Evolutionary conservation across 2,329 filamentous ascomycete species (phyloP).

Genomic region (Neobulgaria alba): DNA sequence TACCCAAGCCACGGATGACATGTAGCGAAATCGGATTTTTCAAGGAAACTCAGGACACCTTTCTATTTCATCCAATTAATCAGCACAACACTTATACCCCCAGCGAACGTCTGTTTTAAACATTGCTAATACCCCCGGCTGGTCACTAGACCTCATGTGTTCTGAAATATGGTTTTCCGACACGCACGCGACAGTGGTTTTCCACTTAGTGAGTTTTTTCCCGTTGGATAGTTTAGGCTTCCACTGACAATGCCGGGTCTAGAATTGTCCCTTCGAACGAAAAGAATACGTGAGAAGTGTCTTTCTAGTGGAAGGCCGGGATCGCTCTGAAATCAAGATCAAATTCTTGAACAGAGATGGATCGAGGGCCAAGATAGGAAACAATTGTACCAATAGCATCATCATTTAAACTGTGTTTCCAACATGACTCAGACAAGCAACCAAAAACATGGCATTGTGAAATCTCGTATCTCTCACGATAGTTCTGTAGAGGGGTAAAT

Average conservation of each 20-base stretch:
- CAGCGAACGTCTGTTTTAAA: not conserved
- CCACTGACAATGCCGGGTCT: not conserved
- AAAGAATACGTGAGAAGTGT: not conserved
- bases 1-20: not conserved
- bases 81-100: not conserved
- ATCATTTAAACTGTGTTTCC: not conserved
- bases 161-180: not conserved
- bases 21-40: not conserved
- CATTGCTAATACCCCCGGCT: not conserved
- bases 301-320: not conserved
- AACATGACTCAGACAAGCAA: too few species aligned
- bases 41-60: not conserved
- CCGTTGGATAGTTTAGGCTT: not conserved
- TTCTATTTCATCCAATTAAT: not conserved
- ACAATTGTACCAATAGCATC: not conserved
- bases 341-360: not conserved
- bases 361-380: too few species aligned
- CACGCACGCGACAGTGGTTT: too few species aligned
- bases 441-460: too few species aligned
- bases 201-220: not conserved
- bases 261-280: too few species aligned
- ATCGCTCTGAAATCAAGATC: not conserved
- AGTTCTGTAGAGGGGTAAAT: too few species aligned
- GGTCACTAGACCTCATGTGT: not conserved
- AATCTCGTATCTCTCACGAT: too few species aligned